phyloP scores from a whole-genome alignment of 192 early-diverging fungal species.

The Umbelopsis vinacea region DNA sequence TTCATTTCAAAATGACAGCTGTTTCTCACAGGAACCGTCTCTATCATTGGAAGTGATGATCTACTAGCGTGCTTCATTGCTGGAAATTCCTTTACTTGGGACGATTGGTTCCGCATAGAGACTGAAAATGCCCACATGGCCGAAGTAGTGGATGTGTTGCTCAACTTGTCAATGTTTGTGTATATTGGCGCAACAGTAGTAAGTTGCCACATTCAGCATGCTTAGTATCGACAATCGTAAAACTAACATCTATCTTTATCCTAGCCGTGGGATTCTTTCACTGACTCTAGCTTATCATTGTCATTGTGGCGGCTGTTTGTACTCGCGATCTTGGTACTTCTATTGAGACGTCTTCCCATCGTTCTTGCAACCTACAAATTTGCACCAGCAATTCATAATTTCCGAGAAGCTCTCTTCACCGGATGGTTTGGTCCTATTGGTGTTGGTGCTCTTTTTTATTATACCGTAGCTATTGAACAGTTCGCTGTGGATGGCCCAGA shows the following conservation, averaged over 20 bases:
- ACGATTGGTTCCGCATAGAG: conserved; percentile 88
- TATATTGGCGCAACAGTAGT: conserved; percentile 79
- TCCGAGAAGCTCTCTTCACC: conserved; percentile 75
- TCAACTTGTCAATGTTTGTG: conserved; percentile 89
- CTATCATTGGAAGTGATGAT: conserved; percentile 74
- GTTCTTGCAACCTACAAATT: conserved; percentile 59
- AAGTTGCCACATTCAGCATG: neutral
- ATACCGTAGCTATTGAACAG: conserved; percentile 31
- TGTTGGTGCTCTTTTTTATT: conserved; percentile 56
- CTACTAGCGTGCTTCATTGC: conserved; percentile 81
- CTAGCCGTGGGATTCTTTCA: conserved; percentile 70
- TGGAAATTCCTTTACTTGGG: conserved; percentile 85
- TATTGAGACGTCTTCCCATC: conserved; percentile 73
- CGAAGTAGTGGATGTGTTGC: conserved; percentile 80
- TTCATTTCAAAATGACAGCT: conserved; percentile 26
- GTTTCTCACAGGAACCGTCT: conserved; percentile 71
- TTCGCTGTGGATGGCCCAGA: conserved; percentile 34
- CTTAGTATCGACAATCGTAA: neutral
- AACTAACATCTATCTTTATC: neutral
- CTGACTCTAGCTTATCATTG: conserved; percentile 51
- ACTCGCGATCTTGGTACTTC: conserved; percentile 60
- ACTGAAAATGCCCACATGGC: conserved; percentile 78
- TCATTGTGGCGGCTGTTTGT: conserved; percentile 67
- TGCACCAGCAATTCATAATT: conserved; percentile 68
- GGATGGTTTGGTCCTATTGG: conserved; percentile 95